A percentile compares a stretch with the other conserved stretches of the same genome.
Evolutionary conservation across 2,329 filamentous ascomycete genomes (phyloP).

Genomic region (Dothistroma septosporum): DNA sequence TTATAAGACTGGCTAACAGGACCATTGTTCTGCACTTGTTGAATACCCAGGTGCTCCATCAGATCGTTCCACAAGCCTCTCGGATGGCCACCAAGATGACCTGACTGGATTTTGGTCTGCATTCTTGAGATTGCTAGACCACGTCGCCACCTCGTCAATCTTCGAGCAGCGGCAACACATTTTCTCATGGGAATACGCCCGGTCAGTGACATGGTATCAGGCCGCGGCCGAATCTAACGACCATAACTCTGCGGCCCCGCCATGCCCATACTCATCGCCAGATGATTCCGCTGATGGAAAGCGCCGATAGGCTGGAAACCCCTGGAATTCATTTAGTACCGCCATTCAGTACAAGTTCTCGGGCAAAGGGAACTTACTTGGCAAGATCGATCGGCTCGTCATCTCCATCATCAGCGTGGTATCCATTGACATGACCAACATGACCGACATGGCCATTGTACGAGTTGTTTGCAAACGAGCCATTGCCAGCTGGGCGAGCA

Average conservation of each 20-base stretch:
- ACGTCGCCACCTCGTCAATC: too few relatives aligned
- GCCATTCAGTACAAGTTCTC: not conserved
- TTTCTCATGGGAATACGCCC: too few relatives aligned
- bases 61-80: too few relatives aligned
- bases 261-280: constrained; percentile 27
- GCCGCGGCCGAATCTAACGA: constrained; percentile 13
- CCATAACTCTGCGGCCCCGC: constrained; percentile 22
- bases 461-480: constrained; percentile 7
- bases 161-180: too few relatives aligned
- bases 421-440: constrained; percentile 14
- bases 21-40: too few relatives aligned
- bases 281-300: constrained; percentile 40
- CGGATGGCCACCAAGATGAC: too few relatives aligned
- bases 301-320: constrained; percentile 49
- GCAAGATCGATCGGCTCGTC: constrained; percentile 48
- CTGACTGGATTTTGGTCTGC: too few relatives aligned
- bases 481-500: constrained; percentile 13
- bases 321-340: constrained; percentile 31
- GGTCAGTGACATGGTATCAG: not conserved
- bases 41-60: too few relatives aligned
- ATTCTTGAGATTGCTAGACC: too few relatives aligned
- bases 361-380: constrained; percentile 38
- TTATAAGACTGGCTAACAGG: too few relatives aligned
- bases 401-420: constrained; percentile 40
- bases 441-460: constrained; percentile 6